phyloP scores from a whole-genome alignment of 2,329 filamentous ascomycete genomes.

The Annulohypoxylon truncatum region DNA sequence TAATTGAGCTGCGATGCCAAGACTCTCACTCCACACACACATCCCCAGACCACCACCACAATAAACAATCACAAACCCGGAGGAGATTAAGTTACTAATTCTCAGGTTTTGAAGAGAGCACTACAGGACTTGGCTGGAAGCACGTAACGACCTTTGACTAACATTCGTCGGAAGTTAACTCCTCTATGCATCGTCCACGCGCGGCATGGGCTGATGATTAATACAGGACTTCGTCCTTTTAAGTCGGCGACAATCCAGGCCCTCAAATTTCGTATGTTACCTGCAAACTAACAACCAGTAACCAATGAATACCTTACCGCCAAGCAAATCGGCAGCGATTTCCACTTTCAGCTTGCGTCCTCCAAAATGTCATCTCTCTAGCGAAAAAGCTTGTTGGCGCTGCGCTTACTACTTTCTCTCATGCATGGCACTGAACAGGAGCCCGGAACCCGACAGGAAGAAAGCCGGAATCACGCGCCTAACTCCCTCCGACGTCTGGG shows the following conservation, averaged over 20 bases:
- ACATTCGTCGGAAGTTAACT: slow-evolving; percentile 23
- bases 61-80: background rate
- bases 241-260: slow-evolving; percentile 15
- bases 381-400: slow-evolving; percentile 28
- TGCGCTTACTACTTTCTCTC: slow-evolving; percentile 36
- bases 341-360: slow-evolving; percentile 32
- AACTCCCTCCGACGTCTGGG: slow-evolving; percentile 12
- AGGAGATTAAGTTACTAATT: background rate
- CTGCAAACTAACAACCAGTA: slow-evolving; percentile 6
- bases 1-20: slow-evolving; percentile 3
- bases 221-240: slow-evolving; percentile 12
- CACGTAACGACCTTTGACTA: background rate
- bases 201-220: slow-evolving; percentile 13
- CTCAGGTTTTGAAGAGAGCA: background rate
- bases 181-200: slow-evolving; percentile 7
- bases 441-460: slow-evolving; percentile 21
- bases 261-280: slow-evolving; percentile 20
- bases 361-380: slow-evolving; percentile 18
- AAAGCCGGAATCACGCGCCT: slow-evolving; percentile 36
- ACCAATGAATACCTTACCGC: slow-evolving; percentile 33
- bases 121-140: background rate
- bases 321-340: slow-evolving; percentile 37
- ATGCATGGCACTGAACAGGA: slow-evolving; percentile 29
- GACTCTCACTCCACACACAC: slow-evolving; percentile 8
- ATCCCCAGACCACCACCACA: background rate